A percentile compares a stretch with the other conserved stretches of the same genome.
Conservation (phyloP, 805 yeast genomes). For the Lachancea cidri region DNA sequence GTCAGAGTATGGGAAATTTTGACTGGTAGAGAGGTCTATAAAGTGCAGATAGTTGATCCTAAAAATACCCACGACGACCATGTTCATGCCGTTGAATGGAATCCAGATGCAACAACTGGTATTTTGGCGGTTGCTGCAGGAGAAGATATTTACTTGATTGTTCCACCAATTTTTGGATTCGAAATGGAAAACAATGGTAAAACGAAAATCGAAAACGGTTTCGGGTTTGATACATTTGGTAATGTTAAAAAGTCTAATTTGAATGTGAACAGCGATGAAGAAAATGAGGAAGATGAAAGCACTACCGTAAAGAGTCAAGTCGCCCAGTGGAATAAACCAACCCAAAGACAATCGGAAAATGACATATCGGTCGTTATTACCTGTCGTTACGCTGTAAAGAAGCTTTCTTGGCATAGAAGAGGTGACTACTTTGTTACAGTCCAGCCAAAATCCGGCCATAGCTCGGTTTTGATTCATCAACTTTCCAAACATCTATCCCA, state of each 20-base stretch:
- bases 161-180: slow-evolving; percentile 89
- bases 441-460: slow-evolving; percentile 87
- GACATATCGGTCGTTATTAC: slow-evolving; percentile 75
- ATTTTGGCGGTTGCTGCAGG: slow-evolving; percentile 82
- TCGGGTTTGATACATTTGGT: slow-evolving; percentile 74
- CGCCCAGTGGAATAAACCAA: slow-evolving; percentile 82
- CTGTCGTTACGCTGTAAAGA: slow-evolving; percentile 62
- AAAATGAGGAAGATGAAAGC: slow-evolving; percentile 37
- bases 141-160: slow-evolving; percentile 67
- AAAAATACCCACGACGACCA: slow-evolving; percentile 67
- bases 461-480: slow-evolving; percentile 91
- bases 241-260: slow-evolving; percentile 41
- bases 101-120: slow-evolving; percentile 72
- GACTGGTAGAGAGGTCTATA: slow-evolving; percentile 90
- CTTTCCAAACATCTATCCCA: slow-evolving; percentile 90
- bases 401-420: slow-evolving; percentile 90
- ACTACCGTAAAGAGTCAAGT: slow-evolving; percentile 44
- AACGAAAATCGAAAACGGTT: slow-evolving; percentile 79
- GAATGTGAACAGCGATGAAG: slow-evolving; percentile 37
- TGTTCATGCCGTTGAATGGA: slow-evolving; percentile 82
- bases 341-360: slow-evolving; percentile 49
- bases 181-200: slow-evolving; percentile 79
- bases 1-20: slow-evolving; percentile 95
- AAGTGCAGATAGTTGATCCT: slow-evolving; percentile 44
- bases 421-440: slow-evolving; percentile 96